Base-by-base conservation (phyloP, 2,329 filamentous ascomycete species). In the Fusarium goolgardi region DNA sequence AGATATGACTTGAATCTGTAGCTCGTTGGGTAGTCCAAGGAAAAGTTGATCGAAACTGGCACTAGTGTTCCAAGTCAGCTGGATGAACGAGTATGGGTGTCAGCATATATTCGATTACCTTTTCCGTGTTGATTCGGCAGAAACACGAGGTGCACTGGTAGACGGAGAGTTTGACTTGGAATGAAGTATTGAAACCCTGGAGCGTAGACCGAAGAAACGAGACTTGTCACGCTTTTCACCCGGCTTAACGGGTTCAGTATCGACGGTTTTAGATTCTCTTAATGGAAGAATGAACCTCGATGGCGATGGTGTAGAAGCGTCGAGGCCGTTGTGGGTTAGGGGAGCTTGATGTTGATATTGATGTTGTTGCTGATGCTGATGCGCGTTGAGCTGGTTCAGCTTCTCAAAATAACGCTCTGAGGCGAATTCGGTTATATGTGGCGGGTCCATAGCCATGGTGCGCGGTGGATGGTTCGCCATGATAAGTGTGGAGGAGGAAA, bases 381-480 rank as follows among this genome's bases (percentile, higher is more conserved):
- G 79, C 74, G 81, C 83, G 75, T 78, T 85, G 71, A 80, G 83
- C 78, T 88, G 85, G 59, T 80, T 83, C 63, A 90, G 77, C 78
- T 90, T 90, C 55, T 84, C 83, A 69, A 89, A 87, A 74, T 88
- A 90, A 67, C 85, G 85, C 77, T 86, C 82, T 44, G 88, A 90
- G 64, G 87, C 88, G 78, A 90, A 90, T 76, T 90, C 88, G 63
- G 88, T 89, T 65, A 88, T 82, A 68, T 89, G 87, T 71, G 84
- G 82, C 73, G 85, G 86, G 68, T 90, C 88, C 86, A 89, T 88
- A 73, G 77, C 77, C 76, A 72, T 67, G 65, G 73, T 71, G 45
- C 71, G 72, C 51, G 71, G 68, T 53, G 71, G 71, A 52, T 71
- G 69, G 65, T 78, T 75, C 60, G 78, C 72, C 79, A 81, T 80